Evolutionary conservation across 2,329 filamentous ascomycete genomes (phyloP), one percentile per base, ranked within the genome.

Genomic region (Fusarium equiseti): DNA sequence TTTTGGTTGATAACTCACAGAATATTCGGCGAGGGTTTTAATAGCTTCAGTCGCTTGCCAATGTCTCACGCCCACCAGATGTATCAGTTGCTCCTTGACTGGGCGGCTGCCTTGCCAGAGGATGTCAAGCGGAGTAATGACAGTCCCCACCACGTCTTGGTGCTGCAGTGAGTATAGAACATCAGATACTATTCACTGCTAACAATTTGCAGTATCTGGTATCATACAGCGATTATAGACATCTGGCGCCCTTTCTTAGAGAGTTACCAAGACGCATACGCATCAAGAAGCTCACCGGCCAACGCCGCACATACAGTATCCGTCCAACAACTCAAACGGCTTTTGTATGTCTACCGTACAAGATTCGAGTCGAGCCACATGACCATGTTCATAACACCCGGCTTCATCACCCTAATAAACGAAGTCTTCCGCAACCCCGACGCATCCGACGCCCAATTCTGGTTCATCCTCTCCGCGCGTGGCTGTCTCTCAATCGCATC

Each of bases 141-240:
- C 22, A 63, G 64, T 1, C 56, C 64, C 0, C 64, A 67, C 4
- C 64, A 67, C 32, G 64, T 67, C 5, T 26, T 67, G 0, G 20
- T 67, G 8, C 13, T 67, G 20, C 64, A 67, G 64, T 67, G 10
- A 35, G 64, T 63, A 8, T 4, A 3, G 0, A 4, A 11, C 10
- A 27, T 27, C 27, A 9, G 3, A 27, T 27, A 11, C 10, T 27
- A 27, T 27, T 27, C 27, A 27, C 3, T 8, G 18, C 50, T 62
- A 6, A 67, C 12, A 6, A 15, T 1, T 3, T 0, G 0, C 5
- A 67, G 64, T 3, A 57, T 57, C 2, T 67, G 64, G 64, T 67
- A 67, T 16, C 64, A 67, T 1, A 13, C 56, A 8, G 46, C 20
- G 27, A 44, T 67, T 6, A 32, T 67, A 50, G 63, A 67, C 8